phyloP scores from a whole-genome alignment of 2,329 filamentous ascomycete species.

The Ascochyta viciae-villosae region DNA sequence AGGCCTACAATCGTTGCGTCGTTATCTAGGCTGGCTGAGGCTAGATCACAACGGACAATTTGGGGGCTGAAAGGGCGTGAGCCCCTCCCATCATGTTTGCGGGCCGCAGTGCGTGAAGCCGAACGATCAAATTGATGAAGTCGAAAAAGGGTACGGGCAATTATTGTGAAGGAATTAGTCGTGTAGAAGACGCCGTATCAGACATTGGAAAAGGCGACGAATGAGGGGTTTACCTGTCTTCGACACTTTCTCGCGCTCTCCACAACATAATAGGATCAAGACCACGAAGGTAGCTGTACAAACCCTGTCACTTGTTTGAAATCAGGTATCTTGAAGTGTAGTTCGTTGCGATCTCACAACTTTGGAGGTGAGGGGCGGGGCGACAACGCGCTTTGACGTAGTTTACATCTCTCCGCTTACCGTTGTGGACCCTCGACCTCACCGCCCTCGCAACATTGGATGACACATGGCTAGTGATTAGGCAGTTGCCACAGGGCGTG shows the following conservation, averaged over 20 bases:
- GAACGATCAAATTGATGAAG: neutral
- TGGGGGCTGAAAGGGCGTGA: conserved; percentile 12
- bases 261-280: too few relatives aligned
- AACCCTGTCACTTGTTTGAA: too few relatives aligned
- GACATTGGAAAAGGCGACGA: too few relatives aligned
- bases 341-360: neutral
- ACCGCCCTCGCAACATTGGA: conserved; percentile 4
- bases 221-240: too few relatives aligned
- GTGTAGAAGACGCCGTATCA: too few relatives aligned
- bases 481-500: neutral
- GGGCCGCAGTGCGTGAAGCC: too few relatives aligned
- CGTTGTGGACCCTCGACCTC: neutral
- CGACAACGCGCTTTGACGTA: neutral
- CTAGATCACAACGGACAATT: conserved; percentile 2
- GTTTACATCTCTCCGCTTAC: conserved; percentile 1
- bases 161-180: neutral
- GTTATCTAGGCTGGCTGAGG: conserved; percentile 8
- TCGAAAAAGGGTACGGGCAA: neutral
- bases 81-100: neutral
- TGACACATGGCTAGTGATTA: conserved; percentile 1
- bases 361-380: neutral
- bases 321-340: too few relatives aligned
- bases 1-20: conserved; percentile 3
- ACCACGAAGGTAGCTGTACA: too few relatives aligned
- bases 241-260: too few relatives aligned